Evolutionary conservation across 2,329 filamentous ascomycete species (phyloP).

Genomic region (Pochonia chlamydosporia): DNA sequence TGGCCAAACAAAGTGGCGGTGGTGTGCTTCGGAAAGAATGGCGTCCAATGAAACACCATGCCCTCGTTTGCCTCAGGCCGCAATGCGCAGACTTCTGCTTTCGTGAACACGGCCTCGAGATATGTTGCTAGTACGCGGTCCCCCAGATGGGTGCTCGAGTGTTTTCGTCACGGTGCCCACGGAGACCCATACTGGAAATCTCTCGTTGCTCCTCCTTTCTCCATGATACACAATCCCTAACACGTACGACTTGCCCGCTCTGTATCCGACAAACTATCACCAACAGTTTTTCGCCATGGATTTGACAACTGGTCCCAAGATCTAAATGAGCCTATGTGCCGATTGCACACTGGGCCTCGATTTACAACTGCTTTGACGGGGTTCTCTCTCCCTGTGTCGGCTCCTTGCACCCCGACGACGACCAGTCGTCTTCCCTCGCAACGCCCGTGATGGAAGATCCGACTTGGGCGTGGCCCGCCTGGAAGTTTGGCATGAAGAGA

Average conservation of each 20-base stretch:
- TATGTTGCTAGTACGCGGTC: slow-evolving; percentile 13
- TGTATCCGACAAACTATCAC: slow-evolving; percentile 3
- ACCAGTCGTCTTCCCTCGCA: not conserved
- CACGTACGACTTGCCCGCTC: slow-evolving; percentile 4
- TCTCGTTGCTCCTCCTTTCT: slow-evolving; percentile 4
- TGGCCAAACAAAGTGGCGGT: slow-evolving; percentile 6
- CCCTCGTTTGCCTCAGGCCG: slow-evolving; percentile 12
- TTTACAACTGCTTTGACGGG: slow-evolving; percentile 3
- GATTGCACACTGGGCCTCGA: slow-evolving; percentile 4
- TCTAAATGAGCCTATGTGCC: slow-evolving; percentile 10
- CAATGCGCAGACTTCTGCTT: not conserved
- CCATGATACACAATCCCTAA: slow-evolving; percentile 12
- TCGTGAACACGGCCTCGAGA: not conserved
- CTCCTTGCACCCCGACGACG: not conserved
- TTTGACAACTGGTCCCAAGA: slow-evolving; percentile 5
- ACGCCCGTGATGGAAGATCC: slow-evolving; percentile 46
- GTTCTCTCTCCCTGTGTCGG: not conserved
- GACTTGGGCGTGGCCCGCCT: slow-evolving; percentile 49
- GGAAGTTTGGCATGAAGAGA: slow-evolving; percentile 59
- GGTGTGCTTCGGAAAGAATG: slow-evolving; percentile 2
- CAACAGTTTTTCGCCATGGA: slow-evolving; percentile 14
- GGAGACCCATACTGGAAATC: slow-evolving; percentile 4
- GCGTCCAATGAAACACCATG: slow-evolving; percentile 9
- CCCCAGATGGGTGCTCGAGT: slow-evolving; percentile 8
- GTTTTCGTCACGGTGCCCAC: slow-evolving; percentile 12